phyloP scores from a whole-genome alignment of 495 filamentous ascomycete species.

The Neurospora sp. region DNA sequence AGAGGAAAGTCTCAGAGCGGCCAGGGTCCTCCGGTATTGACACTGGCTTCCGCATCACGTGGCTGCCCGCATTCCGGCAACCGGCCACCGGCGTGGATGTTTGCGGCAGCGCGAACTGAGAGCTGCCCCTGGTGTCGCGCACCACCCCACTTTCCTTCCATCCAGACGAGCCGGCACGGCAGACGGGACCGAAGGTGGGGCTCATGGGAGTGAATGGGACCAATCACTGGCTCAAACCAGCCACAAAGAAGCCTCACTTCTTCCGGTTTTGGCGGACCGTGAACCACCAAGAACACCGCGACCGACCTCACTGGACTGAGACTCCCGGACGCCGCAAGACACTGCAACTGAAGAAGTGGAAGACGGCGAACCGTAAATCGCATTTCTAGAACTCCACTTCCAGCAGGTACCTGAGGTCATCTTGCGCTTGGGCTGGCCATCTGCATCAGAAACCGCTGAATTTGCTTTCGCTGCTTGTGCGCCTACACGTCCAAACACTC shows the following conservation, averaged over 20 bases:
- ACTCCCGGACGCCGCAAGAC: not conserved
- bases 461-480: not conserved
- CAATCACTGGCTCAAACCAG: not conserved
- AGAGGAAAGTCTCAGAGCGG: not conserved
- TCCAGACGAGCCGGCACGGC: not conserved
- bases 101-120: not conserved
- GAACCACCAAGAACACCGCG: not conserved
- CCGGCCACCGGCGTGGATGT: not conserved
- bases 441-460: not conserved
- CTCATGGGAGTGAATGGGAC: not conserved
- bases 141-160: not conserved
- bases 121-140: not conserved
- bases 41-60: not conserved
- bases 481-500: not conserved
- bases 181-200: not conserved
- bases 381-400: not conserved
- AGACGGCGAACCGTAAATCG: not conserved
- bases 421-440: not conserved
- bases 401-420: not conserved
- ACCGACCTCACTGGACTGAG: not conserved
- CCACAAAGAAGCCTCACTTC: not conserved
- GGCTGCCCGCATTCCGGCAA: not conserved
- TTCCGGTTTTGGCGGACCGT: not conserved
- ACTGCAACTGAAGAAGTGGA: not conserved
- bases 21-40: not conserved